Evolutionary conservation across 2,329 filamentous ascomycete genomes (phyloP).

Genomic region (Calonectria leucothoes): DNA sequence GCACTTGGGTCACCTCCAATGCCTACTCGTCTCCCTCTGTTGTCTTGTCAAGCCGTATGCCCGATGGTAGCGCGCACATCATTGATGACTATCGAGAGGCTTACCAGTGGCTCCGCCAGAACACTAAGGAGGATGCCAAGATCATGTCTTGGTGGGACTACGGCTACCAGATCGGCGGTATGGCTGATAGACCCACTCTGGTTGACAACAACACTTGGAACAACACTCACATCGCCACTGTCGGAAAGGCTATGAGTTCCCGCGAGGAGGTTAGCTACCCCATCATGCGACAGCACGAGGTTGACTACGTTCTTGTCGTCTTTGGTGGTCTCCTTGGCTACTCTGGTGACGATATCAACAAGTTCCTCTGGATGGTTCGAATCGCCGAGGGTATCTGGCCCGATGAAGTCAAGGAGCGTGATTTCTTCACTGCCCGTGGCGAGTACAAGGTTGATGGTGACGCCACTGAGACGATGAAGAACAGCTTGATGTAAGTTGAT

Average conservation of each 20-base stretch:
- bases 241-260: conserved; percentile 98
- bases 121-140: conserved; percentile 94
- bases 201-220: conserved; percentile 99
- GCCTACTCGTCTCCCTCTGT: conserved; percentile 99
- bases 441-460: conserved; percentile 96
- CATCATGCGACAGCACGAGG: conserved; percentile 98
- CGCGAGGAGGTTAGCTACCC: conserved; percentile 98
- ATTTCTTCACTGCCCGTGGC: conserved; percentile 93
- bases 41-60: conserved; percentile 89
- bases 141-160: conserved; percentile 99
- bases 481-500: conserved; percentile 91
- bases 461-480: conserved; percentile 97
- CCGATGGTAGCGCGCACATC: conserved; percentile 96
- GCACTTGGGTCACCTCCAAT: conserved; percentile 99
- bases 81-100: conserved; percentile 99
- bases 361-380: conserved; percentile 99
- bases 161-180: conserved; percentile 98
- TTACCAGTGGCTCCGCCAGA: conserved; percentile 99
- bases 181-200: conserved; percentile 96
- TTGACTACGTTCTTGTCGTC: conserved; percentile 98
- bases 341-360: conserved; percentile 99
- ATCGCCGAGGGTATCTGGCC: conserved; percentile 99
- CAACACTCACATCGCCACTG: conserved; percentile 99
- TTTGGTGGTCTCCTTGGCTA: conserved; percentile 97
- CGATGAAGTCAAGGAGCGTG: conserved; percentile 97